Evolutionary conservation across 495 filamentous ascomycete species (phyloP).

Genomic region (Neurospora hispaniola): DNA sequence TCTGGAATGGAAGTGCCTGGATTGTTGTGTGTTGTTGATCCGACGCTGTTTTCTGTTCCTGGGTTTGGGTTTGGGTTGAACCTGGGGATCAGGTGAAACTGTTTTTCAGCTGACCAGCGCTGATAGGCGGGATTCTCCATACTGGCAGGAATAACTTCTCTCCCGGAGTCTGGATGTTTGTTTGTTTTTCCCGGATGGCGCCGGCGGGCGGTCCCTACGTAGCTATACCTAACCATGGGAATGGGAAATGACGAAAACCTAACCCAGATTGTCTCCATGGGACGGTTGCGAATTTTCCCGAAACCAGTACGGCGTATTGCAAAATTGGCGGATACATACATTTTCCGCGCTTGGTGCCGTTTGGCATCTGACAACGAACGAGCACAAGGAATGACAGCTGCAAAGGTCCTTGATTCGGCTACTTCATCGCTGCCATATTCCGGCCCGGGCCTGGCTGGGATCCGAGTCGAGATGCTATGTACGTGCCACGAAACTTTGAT

Average conservation of each 20-base stretch:
- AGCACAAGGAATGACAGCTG: neutral
- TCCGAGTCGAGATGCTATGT: neutral
- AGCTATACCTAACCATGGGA: neutral
- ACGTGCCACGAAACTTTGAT: neutral
- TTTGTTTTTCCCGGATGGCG: neutral
- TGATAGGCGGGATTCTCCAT: neutral
- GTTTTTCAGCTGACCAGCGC: neutral
- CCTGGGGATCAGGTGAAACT: neutral
- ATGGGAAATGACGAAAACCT: neutral
- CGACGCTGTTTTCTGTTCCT: neutral
- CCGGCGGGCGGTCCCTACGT: neutral
- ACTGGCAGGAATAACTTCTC: neutral
- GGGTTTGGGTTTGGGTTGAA: neutral
- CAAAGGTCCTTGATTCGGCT: neutral
- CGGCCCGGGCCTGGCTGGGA: neutral
- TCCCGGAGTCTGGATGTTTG: neutral
- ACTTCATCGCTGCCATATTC: neutral
- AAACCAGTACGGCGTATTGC: no score
- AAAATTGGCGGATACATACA: neutral
- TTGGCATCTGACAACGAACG: neutral
- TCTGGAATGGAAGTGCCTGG: neutral
- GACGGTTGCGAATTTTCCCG: neutral
- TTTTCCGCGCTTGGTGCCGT: neutral
- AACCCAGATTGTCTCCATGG: neutral
- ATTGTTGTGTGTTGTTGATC: neutral